Evolutionary conservation across 805 yeast species (phyloP), one percentile per base, ranked within the genome.

Genomic region (Metschnikowia gelsemii): DNA sequence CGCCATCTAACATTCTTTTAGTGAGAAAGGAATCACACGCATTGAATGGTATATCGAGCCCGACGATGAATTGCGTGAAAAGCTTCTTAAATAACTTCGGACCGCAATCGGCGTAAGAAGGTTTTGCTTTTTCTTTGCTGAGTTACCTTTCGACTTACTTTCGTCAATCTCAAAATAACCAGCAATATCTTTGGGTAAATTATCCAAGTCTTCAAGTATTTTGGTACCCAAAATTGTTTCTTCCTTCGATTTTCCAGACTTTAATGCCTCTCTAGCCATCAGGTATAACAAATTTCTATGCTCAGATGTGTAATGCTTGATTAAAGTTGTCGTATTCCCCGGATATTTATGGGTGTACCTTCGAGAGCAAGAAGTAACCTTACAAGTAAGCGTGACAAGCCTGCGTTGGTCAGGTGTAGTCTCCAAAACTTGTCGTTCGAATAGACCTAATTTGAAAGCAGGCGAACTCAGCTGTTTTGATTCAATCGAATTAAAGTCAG

Each of bases 171-270:
- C 13, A 12, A 30, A 38, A 19, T 30, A 30, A 16, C 31, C 31
- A 30, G 35, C n/a, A n/a, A 38, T 30, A 23, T 38, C 41, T 31
- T 14, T 22, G 13, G 41, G 41, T 22, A 24, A 8, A 18, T 8
- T 12, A 8, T 16, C 23, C 41, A 31, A 38, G 6, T 22, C 31
- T 8, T 23, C 11, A 25, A 38, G 35, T n/a, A 31, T 8, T 5
- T 25, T 38, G 30, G 41, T 38, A 31, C 41, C 35, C 30, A 31
- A 23, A 23, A 24, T 38, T 16, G 41, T 31, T 14, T 38, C 41
- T 17, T 31, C 19, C 19, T 30, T 18, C 30, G 35, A 31, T 12
- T 38, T 30, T n/a, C 39, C 39, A 19, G 39, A 35, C 32, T 27
- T 35, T 20, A 28, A 5, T 14, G 28, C 33, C 17, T 36, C 33